Evolutionary conservation across 179 eudicot genomes (phyloP), one percentile per base, ranked within the genome.

Genomic region (Silene noctiflora): DNA sequence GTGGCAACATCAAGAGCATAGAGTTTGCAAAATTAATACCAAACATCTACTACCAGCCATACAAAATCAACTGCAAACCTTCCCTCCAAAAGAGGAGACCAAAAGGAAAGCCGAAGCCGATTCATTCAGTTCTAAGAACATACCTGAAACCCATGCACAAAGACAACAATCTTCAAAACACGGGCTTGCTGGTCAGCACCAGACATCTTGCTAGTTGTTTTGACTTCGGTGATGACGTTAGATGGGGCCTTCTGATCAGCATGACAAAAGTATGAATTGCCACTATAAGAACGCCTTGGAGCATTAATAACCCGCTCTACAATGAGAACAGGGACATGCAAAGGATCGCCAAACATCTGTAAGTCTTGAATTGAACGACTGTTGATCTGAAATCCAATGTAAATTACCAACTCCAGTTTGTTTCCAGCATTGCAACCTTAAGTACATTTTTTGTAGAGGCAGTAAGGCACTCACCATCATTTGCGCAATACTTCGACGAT

Each of bases 101-200:
- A 68, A 6, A 44, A 69, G 20, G 71, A 67, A 4, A 12, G 61
- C 51, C 33, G 55, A 4, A 12, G 61, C 51, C 33, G 55, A 44
- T 25, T 67, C 14, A 56, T 6, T 31, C 4, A 53, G 44, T 21
- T 21, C 59, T 35, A 20, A 61, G 44, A 69, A 59, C 29, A 78
- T 87, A 85, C 99, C 97, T 95, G 99, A 81, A 95, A 95, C 67
- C 99, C 99, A 56, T 95, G 99, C 64, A 95, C 99, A 86, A 95
- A 95, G 72, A 95, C 88, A 16, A 86, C 97, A 82, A 91, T 83
- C 88, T 89, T 95, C 85, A 95, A 80, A 33, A 87, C 82, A 79
- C 94, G 92, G 16, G 96, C 81, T 48, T 73, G 84, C 78, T 84
- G 81, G 74, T 81, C 81, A 63, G 84, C 74, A 76, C 74, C 85